phyloP scores from a whole-genome alignment of 2,329 filamentous ascomycete species.

The Purpureocillium takamizusanense region DNA sequence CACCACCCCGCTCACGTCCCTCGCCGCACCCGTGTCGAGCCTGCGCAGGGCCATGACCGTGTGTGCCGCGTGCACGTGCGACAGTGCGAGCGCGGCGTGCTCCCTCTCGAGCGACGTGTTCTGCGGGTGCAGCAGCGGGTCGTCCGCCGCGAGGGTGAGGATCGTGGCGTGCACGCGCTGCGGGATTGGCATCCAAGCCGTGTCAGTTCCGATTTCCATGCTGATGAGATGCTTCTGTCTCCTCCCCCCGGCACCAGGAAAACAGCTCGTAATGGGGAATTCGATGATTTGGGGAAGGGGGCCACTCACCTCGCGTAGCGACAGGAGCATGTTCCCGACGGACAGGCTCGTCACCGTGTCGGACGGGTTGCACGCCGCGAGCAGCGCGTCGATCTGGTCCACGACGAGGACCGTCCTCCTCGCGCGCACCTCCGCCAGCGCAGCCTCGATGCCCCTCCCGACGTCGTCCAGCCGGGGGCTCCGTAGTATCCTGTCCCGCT shows the following conservation, averaged over 20 bases:
- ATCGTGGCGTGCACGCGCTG: conserved; percentile 58
- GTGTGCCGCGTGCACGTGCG: conserved; percentile 66
- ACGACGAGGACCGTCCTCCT: conserved; percentile 47
- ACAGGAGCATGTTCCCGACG: conserved; percentile 48
- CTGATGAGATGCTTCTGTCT: too few relatives aligned
- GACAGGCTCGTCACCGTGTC: conserved; percentile 30
- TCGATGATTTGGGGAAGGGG: neutral
- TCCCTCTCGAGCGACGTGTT: conserved; percentile 59
- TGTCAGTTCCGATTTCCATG: too few relatives aligned
- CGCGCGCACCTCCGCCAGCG: conserved; percentile 23
- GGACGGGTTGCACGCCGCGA: conserved; percentile 43
- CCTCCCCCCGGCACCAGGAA: too few relatives aligned
- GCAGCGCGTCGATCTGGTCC: conserved; percentile 56
- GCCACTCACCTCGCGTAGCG: conserved; percentile 51
- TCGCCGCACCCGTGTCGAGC: conserved; percentile 80
- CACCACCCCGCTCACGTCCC: conserved; percentile 82
- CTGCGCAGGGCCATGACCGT: conserved; percentile 62
- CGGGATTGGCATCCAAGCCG: neutral
- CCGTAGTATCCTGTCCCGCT: conserved; percentile 17
- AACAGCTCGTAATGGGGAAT: too few relatives aligned
- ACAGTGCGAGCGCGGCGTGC: conserved; percentile 62
- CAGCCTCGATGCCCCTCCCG: conserved; percentile 26
- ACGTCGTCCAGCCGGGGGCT: conserved; percentile 25
- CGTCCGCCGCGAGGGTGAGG: conserved; percentile 62
- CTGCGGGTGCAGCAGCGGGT: conserved; percentile 55